phyloP scores from a whole-genome alignment of 1,284 basidiomycete genomes.

The Pseudozyma thailandica region DNA sequence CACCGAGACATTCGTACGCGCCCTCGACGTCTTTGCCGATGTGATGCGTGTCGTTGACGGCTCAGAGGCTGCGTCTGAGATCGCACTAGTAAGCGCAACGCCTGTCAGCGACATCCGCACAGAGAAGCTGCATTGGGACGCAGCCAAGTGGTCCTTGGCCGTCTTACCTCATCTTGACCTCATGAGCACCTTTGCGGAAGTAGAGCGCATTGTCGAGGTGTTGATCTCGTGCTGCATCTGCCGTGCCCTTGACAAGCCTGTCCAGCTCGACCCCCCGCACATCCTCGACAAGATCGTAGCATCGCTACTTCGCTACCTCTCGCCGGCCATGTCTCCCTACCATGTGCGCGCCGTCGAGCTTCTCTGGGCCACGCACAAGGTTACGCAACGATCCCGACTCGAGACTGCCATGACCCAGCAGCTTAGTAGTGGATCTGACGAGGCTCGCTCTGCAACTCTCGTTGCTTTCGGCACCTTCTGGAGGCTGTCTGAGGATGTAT shows the following conservation, averaged over 20 bases:
- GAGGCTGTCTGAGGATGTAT: constrained; percentile 80
- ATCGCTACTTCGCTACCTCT: constrained; percentile 81
- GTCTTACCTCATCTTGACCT: constrained; percentile 30
- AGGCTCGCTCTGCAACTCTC: constrained; percentile 72
- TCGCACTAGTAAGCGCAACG: constrained; percentile 17
- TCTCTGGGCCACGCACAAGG: constrained; percentile 75
- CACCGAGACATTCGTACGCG: constrained; percentile 34
- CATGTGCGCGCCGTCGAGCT: constrained; percentile 84
- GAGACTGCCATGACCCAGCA: constrained; percentile 45
- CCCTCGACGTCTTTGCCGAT: constrained; percentile 47
- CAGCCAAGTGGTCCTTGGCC: constrained; percentile 17
- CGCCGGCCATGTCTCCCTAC: constrained; percentile 76
- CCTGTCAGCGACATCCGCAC: constrained; percentile 2
- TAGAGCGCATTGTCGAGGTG: constrained; percentile 47
- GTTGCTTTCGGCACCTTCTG: constrained; percentile 92
- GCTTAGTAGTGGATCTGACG: constrained; percentile 15
- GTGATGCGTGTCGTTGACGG: constrained; percentile 43
- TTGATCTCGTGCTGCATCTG: constrained; percentile 52
- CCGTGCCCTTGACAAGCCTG: constrained; percentile 28
- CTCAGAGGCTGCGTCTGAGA: constrained; percentile 28
- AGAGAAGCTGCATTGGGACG: constrained; percentile 36
- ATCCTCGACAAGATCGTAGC: constrained; percentile 36
- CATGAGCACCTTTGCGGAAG: constrained; percentile 39
- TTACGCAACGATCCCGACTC: constrained; percentile 26
- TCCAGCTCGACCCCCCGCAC: constrained; percentile 30